A percentile compares a stretch with the other conserved stretches of the same genome.
Conservation (phyloP, 2,329 filamentous ascomycete species). For the Ceratocystis colombiana region DNA sequence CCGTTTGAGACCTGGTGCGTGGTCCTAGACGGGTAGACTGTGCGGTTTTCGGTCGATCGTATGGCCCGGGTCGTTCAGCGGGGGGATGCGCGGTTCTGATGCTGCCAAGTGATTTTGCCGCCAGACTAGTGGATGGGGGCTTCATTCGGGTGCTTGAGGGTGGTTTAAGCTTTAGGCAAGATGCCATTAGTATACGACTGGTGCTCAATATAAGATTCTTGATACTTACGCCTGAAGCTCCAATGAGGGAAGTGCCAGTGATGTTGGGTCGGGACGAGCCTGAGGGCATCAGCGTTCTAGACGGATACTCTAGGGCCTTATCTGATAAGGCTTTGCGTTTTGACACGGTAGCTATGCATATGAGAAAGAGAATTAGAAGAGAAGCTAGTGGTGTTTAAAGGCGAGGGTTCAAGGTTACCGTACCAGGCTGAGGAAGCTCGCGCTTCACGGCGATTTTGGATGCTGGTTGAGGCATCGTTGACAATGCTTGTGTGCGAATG, state of each 20-base stretch:
- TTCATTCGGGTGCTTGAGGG: constrained; percentile 19
- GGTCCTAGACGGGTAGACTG: constrained; percentile 33
- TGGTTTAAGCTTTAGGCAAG: constrained; percentile 22
- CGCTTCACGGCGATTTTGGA: constrained; percentile 42
- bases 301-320: constrained; percentile 44
- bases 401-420: constrained; percentile 19
- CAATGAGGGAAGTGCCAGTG: constrained; percentile 35
- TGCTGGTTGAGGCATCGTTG: constrained; percentile 30
- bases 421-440: constrained; percentile 39
- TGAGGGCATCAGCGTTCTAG: constrained; percentile 35
- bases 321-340: constrained; percentile 53
- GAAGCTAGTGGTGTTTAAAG: not conserved
- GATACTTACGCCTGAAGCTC: constrained; percentile 25
- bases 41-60: constrained; percentile 44
- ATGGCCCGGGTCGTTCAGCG: constrained; percentile 40
- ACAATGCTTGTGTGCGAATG: constrained; percentile 36
- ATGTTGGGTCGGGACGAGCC: constrained; percentile 37
- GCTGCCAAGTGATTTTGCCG: constrained; percentile 46
- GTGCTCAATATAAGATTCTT: too few species aligned
- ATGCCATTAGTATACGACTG: constrained; percentile 5
- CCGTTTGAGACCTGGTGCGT: constrained; percentile 21
- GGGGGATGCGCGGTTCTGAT: constrained; percentile 35
- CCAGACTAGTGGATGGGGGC: constrained; percentile 18
- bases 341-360: constrained; percentile 32
- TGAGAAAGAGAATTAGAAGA: constrained; percentile 3